A percentile compares a stretch with the other conserved stretches of the same genome.
phyloP scores from a whole-genome alignment of 2,329 filamentous ascomycete genomes.

The Graphilbum fragrans region DNA sequence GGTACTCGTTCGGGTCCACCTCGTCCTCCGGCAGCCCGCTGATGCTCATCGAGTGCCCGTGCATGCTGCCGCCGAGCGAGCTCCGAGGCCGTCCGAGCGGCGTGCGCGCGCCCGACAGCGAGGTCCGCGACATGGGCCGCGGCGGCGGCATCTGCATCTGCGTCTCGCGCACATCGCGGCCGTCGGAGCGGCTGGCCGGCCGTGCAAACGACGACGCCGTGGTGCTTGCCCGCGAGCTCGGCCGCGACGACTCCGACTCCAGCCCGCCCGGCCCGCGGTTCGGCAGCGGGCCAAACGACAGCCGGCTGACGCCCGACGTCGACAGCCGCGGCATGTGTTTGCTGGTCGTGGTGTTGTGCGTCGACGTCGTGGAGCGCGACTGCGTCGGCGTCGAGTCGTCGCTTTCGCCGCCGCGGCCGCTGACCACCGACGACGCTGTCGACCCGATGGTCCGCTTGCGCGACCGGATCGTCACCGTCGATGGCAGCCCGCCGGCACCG shows the following conservation, averaged over 20 bases:
- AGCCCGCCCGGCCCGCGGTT: constrained; percentile 33
- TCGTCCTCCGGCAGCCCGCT: constrained; percentile 38
- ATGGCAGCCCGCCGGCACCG: constrained; percentile 30
- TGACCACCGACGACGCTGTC: constrained; percentile 28
- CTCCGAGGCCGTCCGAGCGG: constrained; percentile 59
- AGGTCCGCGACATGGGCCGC: constrained; percentile 54
- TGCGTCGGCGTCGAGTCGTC: constrained; percentile 40
- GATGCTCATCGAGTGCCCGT: constrained; percentile 46
- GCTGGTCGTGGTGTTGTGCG: constrained; percentile 9
- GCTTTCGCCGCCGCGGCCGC: constrained; percentile 15
- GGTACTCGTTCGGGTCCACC: constrained; percentile 25
- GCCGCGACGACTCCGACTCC: constrained; percentile 43
- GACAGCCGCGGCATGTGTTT: constrained; percentile 46
- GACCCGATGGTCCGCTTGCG: constrained; percentile 55
- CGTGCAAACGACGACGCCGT: constrained; percentile 42
- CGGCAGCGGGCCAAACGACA: constrained; percentile 52
- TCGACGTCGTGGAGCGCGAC: constrained; percentile 11
- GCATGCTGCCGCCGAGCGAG: constrained; percentile 53
- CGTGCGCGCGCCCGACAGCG: constrained; percentile 47
- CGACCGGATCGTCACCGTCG: constrained; percentile 53
- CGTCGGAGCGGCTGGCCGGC: constrained; percentile 36
- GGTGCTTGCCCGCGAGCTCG: constrained; percentile 60
- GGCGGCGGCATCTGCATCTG: constrained; percentile 38
- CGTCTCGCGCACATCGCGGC: too few species aligned
- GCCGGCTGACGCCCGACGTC: constrained; percentile 47